phyloP scores from a whole-genome alignment of 768 basidiomycete species.

The Hemileccinum rubropunctum region DNA sequence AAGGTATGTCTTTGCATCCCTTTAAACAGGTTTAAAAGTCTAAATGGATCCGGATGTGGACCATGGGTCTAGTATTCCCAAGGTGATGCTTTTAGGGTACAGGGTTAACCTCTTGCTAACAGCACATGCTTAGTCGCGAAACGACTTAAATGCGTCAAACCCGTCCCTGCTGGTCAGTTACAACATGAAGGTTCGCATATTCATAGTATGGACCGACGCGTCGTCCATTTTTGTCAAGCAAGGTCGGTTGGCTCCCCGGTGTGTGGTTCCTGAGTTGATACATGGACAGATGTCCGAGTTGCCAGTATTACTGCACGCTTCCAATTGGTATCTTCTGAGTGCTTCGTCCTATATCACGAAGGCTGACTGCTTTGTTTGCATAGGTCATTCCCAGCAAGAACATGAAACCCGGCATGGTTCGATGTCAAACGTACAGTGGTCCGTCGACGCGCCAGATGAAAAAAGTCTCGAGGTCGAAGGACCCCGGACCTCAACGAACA shows the following conservation, averaged over 20 bases:
- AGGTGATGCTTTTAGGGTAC: slow-evolving; percentile 29
- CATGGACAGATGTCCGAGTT: slow-evolving; percentile 44
- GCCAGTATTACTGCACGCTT: slow-evolving; percentile 57
- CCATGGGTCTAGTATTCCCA: slow-evolving; percentile 46
- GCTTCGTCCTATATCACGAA: not conserved
- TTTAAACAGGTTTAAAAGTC: not conserved
- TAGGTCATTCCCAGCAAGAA: slow-evolving; percentile 57
- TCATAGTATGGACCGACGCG: slow-evolving; percentile 43
- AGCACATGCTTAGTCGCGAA: slow-evolving; percentile 39
- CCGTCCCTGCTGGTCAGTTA: slow-evolving; percentile 42
- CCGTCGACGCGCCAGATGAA: slow-evolving; percentile 51
- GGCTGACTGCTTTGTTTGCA: not conserved
- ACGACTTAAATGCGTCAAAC: slow-evolving; percentile 47
- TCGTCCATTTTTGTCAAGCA: slow-evolving; percentile 55
- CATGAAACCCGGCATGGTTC: slow-evolving; percentile 65
- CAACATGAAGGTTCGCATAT: slow-evolving; percentile 46
- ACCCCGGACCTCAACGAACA: slow-evolving; percentile 48
- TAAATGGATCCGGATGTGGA: not conserved
- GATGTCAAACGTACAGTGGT: slow-evolving; percentile 58
- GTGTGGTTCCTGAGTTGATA: slow-evolving; percentile 1
- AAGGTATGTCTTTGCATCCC: slow-evolving; percentile 37
- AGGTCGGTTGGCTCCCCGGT: slow-evolving; percentile 28
- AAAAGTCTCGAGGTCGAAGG: slow-evolving; percentile 52
- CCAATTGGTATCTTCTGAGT: slow-evolving; percentile 39
- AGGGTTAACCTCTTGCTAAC: not conserved